These are phyloP conservation scores for Calamus simplicifolius DNA, from an alignment of 176 grass and related monocot species.

Conservation along the genomic window DNA sequence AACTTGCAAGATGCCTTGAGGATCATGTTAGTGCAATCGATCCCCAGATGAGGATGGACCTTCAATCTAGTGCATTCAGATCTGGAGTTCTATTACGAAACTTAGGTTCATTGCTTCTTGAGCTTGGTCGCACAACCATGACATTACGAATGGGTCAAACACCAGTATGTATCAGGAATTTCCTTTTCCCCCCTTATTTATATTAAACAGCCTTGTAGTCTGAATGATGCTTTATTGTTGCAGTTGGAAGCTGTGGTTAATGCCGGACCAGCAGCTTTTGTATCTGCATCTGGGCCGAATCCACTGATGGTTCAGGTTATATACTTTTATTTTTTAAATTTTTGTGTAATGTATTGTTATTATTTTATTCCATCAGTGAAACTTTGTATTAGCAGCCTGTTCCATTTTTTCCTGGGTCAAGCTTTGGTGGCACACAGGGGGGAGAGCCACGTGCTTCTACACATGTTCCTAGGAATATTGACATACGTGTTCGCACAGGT, in stretches of 20 bases:
- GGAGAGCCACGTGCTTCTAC: conserved; percentile 32
- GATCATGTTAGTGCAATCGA: conserved; percentile 53
- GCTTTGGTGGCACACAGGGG: conserved; percentile 12
- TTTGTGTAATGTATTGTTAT: conserved; percentile 15
- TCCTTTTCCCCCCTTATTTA: conserved; percentile 5
- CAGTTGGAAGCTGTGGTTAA: conserved; percentile 78
- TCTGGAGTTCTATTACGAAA: conserved; percentile 56
- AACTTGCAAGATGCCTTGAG: conserved; percentile 52
- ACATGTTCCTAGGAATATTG: conserved; percentile 61
- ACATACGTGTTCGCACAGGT: conserved; percentile 65
- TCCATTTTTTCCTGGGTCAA: conserved; percentile 75
- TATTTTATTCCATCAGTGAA: conserved; percentile 16
- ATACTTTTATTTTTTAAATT: conserved; percentile 5
- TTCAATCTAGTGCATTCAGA: conserved; percentile 56
- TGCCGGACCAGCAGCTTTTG: conserved; percentile 90
- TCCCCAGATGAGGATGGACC: conserved; percentile 27
- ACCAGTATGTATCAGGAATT: conserved; percentile 41
- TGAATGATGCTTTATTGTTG: conserved; percentile 27
- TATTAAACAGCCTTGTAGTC: conserved; percentile 6
- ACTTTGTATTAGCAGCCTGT: conserved; percentile 54
- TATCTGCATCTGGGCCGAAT: conserved; percentile 87
- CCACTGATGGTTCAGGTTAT: conserved; percentile 96
- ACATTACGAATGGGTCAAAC: conserved; percentile 50
- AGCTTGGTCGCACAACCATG: conserved; percentile 85
- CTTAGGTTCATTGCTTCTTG: conserved; percentile 88